A percentile compares a stretch with the other conserved stretches of the same genome.
Conservation (phyloP, 306 rosid genomes). For the Cajanus cajan region DNA sequence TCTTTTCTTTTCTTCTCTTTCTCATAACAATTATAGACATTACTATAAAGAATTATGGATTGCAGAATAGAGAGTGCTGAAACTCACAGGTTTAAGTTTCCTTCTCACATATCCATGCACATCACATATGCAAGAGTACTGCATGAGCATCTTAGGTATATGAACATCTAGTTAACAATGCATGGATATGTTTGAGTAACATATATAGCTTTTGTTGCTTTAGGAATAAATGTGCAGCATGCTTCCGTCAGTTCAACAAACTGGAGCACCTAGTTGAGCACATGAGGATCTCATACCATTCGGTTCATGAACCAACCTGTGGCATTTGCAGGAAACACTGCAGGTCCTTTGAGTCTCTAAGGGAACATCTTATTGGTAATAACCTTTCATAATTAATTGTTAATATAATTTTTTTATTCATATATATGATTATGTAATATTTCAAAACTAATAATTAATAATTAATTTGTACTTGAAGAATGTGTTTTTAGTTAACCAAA, state of each 20-base stretch:
- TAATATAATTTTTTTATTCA: neutral
- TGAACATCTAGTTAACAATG: neutral
- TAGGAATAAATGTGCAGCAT: slow-evolving; percentile 95
- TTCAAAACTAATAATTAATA: too few relatives aligned
- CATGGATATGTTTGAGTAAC: neutral
- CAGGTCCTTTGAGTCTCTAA: slow-evolving; percentile 88
- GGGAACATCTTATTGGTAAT: slow-evolving; percentile 92
- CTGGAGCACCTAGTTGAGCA: slow-evolving; percentile 96
- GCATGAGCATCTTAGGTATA: neutral
- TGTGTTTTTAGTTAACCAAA: too few relatives aligned
- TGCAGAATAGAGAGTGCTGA: slow-evolving; percentile 52
- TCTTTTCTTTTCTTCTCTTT: neutral
- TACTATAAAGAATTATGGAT: slow-evolving; percentile 42
- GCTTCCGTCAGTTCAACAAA: slow-evolving; percentile 85
- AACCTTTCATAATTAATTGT: neutral
- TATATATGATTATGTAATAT: too few relatives aligned
- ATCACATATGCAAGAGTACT: neutral
- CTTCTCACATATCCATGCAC: slow-evolving; percentile 24
- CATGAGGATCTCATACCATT: slow-evolving; percentile 90
- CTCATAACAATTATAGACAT: neutral
- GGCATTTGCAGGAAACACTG: slow-evolving; percentile 91
- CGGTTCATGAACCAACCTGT: slow-evolving; percentile 86
- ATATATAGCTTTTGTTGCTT: neutral
- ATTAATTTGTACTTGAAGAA: too few relatives aligned
- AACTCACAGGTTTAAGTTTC: slow-evolving; percentile 54